phyloP scores from a whole-genome alignment of 495 filamentous ascomycete species.

The Penicillium goetzii region DNA sequence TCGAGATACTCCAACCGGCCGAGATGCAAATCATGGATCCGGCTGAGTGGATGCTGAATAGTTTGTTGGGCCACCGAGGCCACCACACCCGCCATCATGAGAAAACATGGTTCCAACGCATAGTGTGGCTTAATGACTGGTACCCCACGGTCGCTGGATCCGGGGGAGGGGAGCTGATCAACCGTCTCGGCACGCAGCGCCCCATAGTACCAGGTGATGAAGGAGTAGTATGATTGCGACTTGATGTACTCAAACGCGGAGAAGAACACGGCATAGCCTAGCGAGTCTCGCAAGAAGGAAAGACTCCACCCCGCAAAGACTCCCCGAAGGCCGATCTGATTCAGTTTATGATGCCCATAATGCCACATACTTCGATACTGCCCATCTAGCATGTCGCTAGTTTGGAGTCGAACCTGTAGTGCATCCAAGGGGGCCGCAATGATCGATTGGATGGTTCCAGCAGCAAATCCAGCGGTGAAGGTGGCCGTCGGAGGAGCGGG shows the following conservation, averaged over 20 bases:
- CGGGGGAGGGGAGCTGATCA: conserved; percentile 24
- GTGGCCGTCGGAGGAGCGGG: conserved; percentile 67
- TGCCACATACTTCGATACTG: conserved; percentile 82
- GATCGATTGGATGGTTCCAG: conserved; percentile 77
- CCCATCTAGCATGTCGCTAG: conserved; percentile 66
- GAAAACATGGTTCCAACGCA: conserved; percentile 78
- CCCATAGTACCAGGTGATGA: conserved; percentile 78
- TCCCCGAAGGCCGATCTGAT: conserved; percentile 76
- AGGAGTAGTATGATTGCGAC: conserved; percentile 80
- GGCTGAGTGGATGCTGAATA: conserved; percentile 76
- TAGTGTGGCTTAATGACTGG: conserved; percentile 80
- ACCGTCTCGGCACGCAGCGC: conserved; percentile 45
- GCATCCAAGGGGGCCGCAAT: conserved; percentile 89
- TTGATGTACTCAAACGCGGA: conserved; percentile 85
- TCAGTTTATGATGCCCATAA: conserved; percentile 72
- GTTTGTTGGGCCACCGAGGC: conserved; percentile 77
- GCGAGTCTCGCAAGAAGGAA: conserved; percentile 76
- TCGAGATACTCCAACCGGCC: conserved; percentile 79
- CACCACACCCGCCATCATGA: conserved; percentile 74
- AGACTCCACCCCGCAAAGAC: conserved; percentile 83
- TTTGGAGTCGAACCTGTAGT: conserved; percentile 77
- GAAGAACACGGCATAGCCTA: conserved; percentile 86
- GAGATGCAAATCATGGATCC: conserved; percentile 79
- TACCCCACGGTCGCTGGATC: conserved; percentile 39
- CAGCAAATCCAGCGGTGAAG: conserved; percentile 76